These are phyloP conservation scores for Oryza nivara DNA, from an alignment of 176 grass and related monocot species.

Conservation along the genomic window DNA sequence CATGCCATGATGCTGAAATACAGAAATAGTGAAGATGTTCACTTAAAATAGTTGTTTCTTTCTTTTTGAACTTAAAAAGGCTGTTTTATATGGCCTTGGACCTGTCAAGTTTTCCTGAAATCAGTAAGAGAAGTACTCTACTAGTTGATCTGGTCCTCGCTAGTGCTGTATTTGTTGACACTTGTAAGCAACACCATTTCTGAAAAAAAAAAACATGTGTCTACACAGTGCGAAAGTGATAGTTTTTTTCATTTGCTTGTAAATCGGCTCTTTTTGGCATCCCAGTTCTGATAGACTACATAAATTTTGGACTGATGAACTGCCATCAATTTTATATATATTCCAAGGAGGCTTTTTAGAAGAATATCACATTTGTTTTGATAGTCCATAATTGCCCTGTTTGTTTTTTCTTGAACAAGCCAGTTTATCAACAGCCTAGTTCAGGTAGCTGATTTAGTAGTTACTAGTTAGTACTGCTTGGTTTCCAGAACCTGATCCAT, in stretches of 20 bases:
- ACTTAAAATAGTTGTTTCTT: background rate
- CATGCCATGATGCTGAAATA: background rate
- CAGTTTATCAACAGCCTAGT: background rate
- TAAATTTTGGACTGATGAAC: background rate
- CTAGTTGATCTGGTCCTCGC: background rate
- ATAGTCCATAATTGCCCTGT: constrained; percentile 12
- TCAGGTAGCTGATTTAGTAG: background rate
- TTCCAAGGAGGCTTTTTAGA: background rate
- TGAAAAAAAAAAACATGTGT: background rate
- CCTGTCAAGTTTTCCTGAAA: background rate
- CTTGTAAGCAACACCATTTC: background rate
- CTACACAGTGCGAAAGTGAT: background rate
- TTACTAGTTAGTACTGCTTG: background rate
- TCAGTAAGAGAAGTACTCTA: background rate
- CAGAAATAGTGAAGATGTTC: background rate
- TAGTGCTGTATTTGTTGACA: background rate
- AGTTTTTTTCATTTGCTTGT: background rate
- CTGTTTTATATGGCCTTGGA: background rate
- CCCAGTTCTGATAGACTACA: background rate
- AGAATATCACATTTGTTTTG: background rate
- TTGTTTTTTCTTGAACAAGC: constrained; percentile 3
- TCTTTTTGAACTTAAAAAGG: background rate
- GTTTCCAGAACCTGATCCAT: background rate
- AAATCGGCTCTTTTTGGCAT: background rate
- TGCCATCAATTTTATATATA: background rate